These are phyloP conservation scores for Papiliotrema laurentii DNA, from an alignment of 1,284 basidiomycete species.

Conservation along the genomic window DNA sequence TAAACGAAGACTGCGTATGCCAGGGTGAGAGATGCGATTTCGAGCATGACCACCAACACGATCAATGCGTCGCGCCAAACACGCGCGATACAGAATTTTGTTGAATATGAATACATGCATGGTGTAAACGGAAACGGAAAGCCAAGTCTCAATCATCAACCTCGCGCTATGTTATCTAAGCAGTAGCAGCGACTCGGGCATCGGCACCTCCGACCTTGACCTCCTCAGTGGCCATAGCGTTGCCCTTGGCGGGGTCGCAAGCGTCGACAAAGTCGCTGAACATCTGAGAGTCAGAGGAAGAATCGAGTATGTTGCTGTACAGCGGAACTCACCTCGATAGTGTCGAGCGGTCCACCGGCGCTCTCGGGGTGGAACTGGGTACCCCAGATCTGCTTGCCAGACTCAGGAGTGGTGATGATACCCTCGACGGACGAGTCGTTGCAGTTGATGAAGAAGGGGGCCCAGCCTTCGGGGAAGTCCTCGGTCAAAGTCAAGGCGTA, in stretches of 20 bases:
- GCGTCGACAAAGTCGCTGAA: conserved; percentile 83
- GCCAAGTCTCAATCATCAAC: neutral
- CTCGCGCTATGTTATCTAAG: neutral
- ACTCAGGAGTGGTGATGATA: conserved; percentile 83
- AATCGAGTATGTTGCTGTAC: neutral
- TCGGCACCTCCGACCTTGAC: conserved; percentile 27
- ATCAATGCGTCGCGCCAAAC: too few species aligned
- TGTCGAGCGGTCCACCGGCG: conserved; percentile 86
- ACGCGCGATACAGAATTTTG: too few species aligned
- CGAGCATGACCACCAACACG: too few species aligned
- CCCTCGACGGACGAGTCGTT: conserved; percentile 95
- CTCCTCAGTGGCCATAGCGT: conserved; percentile 28
- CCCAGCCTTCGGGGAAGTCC: conserved; percentile 90
- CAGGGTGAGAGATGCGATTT: neutral
- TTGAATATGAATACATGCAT: neutral
- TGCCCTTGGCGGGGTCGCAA: conserved; percentile 52
- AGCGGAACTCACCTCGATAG: conserved; percentile 66
- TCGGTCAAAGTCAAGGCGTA: conserved; percentile 90
- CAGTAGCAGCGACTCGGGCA: conserved; percentile 13
- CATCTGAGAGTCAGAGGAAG: conserved; percentile 60
- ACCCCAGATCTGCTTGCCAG: conserved; percentile 87
- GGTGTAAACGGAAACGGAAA: neutral
- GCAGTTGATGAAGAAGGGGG: conserved; percentile 97
- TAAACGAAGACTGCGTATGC: neutral
- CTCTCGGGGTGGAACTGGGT: conserved; percentile 97